Evolutionary conservation across 1,139 yeast species (phyloP).

Genomic region (Geotrichum cucujoidarum): DNA sequence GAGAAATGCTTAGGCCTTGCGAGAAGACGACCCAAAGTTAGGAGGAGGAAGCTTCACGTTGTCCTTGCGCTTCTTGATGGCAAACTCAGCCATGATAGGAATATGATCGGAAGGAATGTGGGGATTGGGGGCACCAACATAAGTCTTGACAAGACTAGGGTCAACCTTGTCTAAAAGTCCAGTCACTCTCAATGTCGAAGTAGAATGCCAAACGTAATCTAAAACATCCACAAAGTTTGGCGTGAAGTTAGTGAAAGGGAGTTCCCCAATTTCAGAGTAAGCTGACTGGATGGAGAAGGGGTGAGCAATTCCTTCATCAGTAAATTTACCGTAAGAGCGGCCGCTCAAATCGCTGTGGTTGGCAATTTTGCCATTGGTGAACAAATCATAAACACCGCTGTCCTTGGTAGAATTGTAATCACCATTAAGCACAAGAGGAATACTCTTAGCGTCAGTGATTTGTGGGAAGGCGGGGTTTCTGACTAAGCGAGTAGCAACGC

Average conservation of each 20-base stretch:
- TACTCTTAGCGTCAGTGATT: slow-evolving; percentile 53
- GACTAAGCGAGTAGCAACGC: slow-evolving; percentile 50
- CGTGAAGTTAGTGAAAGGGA: slow-evolving; percentile 90
- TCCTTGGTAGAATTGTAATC: slow-evolving; percentile 87
- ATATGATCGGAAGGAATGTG: slow-evolving; percentile 94
- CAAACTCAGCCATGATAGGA: slow-evolving; percentile 73
- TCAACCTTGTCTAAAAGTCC: slow-evolving; percentile 86
- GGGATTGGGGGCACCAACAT: slow-evolving; percentile 90
- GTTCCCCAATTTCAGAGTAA: slow-evolving; percentile 76
- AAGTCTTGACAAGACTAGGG: slow-evolving; percentile 63
- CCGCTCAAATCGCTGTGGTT: slow-evolving; percentile 79
- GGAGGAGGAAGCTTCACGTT: slow-evolving; percentile 27
- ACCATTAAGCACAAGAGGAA: slow-evolving; percentile 83
- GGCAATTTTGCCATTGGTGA: slow-evolving; percentile 66
- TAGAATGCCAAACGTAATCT: slow-evolving; percentile 94
- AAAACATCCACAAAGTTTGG: slow-evolving; percentile 91
- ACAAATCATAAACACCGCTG: slow-evolving; percentile 88
- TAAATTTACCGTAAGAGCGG: slow-evolving; percentile 84
- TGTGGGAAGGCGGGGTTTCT: slow-evolving; percentile 28
- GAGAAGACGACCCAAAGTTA: slow-evolving; percentile 25
- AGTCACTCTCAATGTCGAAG: slow-evolving; percentile 69
- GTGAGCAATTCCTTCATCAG: slow-evolving; percentile 84
- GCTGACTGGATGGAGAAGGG: slow-evolving; percentile 78
- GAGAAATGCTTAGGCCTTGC: not conserved
- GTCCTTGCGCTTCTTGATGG: slow-evolving; percentile 51